Percentiles rank a stretch among this genome's conserved stretches.
phyloP scores from a whole-genome alignment of 495 filamentous ascomycete genomes.

The Neurospora pannonica region DNA sequence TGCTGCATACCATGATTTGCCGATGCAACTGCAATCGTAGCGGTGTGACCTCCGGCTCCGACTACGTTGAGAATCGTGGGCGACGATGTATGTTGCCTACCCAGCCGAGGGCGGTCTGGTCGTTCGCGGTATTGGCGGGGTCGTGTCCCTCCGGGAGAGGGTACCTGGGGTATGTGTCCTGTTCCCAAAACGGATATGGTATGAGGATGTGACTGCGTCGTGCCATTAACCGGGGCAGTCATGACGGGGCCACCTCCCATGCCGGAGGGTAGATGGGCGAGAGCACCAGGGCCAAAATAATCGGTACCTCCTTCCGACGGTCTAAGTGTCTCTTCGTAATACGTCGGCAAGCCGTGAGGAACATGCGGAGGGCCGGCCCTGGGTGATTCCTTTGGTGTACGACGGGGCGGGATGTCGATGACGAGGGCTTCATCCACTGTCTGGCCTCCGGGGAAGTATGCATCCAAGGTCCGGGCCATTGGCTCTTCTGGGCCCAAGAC shows the following conservation, averaged over 20 bases:
- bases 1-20: constrained; percentile 24
- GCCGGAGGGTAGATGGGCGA: constrained; percentile 32
- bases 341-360: constrained; percentile 34
- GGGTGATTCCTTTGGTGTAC: constrained; percentile 79
- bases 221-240: constrained; percentile 22
- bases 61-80: constrained; percentile 52
- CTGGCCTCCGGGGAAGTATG: constrained; percentile 83
- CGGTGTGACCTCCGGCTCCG: constrained; percentile 12
- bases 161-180: constrained; percentile 69
- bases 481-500: constrained; percentile 76
- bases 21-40: constrained; percentile 7
- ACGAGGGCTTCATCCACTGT: constrained; percentile 81
- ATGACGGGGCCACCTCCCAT: constrained; percentile 15
- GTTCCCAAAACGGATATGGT: constrained; percentile 73
- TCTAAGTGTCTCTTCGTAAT: constrained; percentile 49
- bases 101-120: constrained; percentile 45
- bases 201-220: constrained; percentile 22
- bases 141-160: constrained; percentile 66
- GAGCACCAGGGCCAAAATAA: constrained; percentile 85
- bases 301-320: constrained; percentile 68
- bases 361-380: constrained; percentile 38
- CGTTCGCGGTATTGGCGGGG: constrained; percentile 33
- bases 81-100: constrained; percentile 71
- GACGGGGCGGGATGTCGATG: constrained; percentile 73
- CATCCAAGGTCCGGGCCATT: constrained; percentile 68